phyloP scores from a whole-genome alignment of 352 stramenopile genomes.

The Phytophthora brassicae region DNA sequence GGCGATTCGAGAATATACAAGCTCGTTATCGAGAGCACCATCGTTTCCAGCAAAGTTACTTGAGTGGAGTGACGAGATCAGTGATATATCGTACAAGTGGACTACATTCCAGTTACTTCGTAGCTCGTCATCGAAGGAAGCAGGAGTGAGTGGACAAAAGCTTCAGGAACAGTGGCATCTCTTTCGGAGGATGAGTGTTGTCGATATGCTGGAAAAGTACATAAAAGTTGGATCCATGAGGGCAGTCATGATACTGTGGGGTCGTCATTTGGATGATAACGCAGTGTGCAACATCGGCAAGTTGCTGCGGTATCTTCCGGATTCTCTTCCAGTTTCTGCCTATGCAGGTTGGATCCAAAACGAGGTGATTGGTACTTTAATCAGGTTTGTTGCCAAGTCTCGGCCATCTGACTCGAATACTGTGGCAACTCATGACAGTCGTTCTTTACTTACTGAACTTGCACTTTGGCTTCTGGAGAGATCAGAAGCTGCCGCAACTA shows the following conservation, averaged over 20 bases:
- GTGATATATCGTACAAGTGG: constrained; percentile 53
- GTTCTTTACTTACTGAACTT: constrained; percentile 27
- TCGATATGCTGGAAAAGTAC: constrained; percentile 47
- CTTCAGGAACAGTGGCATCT: constrained; percentile 33
- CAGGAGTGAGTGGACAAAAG: not conserved
- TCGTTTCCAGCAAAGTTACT: constrained; percentile 7
- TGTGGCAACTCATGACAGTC: not conserved
- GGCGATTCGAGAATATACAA: constrained; percentile 13
- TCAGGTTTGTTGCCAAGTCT: constrained; percentile 26
- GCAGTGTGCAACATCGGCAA: constrained; percentile 36
- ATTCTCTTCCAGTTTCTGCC: constrained; percentile 39
- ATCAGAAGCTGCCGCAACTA: constrained; percentile 27
- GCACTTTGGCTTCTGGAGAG: constrained; percentile 37
- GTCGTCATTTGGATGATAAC: constrained; percentile 44
- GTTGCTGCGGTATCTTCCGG: constrained; percentile 41
- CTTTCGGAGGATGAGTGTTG: constrained; percentile 39
- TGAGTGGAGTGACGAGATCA: constrained; percentile 39
- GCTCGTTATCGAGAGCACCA: constrained; percentile 13
- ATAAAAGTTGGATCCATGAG: constrained; percentile 56
- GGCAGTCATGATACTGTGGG: constrained; percentile 52
- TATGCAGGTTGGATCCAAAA: constrained; percentile 58
- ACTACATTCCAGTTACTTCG: constrained; percentile 70
- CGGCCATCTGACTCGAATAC: constrained; percentile 1
- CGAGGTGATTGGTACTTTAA: constrained; percentile 54
- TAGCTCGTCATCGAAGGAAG: constrained; percentile 9